Base-by-base conservation (phyloP, 225 moss, liverwort and hornwort species). In the Pleurozium schreberi region DNA sequence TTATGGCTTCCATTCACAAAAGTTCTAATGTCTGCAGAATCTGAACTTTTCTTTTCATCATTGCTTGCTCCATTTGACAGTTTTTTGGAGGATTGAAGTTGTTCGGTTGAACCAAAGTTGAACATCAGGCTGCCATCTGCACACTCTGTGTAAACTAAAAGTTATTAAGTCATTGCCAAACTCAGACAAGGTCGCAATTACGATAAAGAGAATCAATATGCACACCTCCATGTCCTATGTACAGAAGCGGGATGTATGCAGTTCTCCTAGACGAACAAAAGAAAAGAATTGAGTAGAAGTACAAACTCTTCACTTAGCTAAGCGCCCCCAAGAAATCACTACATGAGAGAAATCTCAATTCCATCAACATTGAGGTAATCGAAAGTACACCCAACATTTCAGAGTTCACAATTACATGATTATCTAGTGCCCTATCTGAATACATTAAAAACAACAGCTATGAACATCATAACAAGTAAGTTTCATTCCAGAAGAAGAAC, bases 41-140 rank as follows among this genome's bases (percentile, higher is more conserved):
- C 87, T 74, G 81, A 83, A 91, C 70, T 83, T 82, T 82, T 88
- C 15, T 70, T 82, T 88, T 86, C 85, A 76, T 80, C 91, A 42
- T 28, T 91, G 61, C 69, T 90, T 82, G 86, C 63, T 85, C 89
- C 93, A 65, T 92, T 94, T 80, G 90, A 75, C 70, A 92, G 87
- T 78, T 87, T 86, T 64, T 92, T 86, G 66, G 84, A 80, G 82
- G 78, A 83, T 82, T 91, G 92, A 82, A 91, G 89, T 83, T 94
- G 94, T 84, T 97, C 97, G 23, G 90, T 87, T 83, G 92, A 92
- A 60, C 97, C 97, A 79, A 98, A 98, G 79, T 94, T 98, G 93
- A 93, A 98, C 96, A 97, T 93, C 84, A 98, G 92, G 90, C 97
- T 97, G 89, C 97, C 98, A 96, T 98, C 96, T 93, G 92, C 89